Percentiles rank a stretch among this genome's conserved stretches.
Evolutionary conservation across 2,329 filamentous ascomycete genomes (phyloP).

Genomic region (Passalora sequoiae): DNA sequence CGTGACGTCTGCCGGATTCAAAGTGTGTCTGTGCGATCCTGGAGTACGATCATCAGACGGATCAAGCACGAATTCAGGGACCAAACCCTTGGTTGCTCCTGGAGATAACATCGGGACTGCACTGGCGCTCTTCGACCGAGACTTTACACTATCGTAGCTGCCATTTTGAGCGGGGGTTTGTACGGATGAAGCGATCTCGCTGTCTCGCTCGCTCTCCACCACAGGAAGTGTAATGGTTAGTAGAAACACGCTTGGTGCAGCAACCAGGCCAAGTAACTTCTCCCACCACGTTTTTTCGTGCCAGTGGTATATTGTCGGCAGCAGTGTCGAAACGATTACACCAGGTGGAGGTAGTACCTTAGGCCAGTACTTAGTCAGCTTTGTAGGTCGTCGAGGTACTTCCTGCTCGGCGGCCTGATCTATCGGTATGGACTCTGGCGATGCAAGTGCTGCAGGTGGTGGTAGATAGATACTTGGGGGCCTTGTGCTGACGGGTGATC

Average conservation of each 20-base stretch:
- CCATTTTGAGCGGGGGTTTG: slow-evolving; percentile 11
- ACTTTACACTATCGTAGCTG: slow-evolving; percentile 16
- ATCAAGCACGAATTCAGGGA: slow-evolving; percentile 14
- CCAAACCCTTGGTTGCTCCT: slow-evolving; percentile 14
- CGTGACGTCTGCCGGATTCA: slow-evolving; percentile 19
- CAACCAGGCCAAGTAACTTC: slow-evolving; percentile 72
- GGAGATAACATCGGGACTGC: slow-evolving; percentile 11
- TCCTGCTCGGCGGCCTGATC: slow-evolving; percentile 26
- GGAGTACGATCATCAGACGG: slow-evolving; percentile 13
- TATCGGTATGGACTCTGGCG: slow-evolving; percentile 35
- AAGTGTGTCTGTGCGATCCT: slow-evolving; percentile 8
- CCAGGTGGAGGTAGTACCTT: slow-evolving; percentile 65
- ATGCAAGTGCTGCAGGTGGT: slow-evolving; percentile 36
- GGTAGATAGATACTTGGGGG: slow-evolving; percentile 55
- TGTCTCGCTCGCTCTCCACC: slow-evolving; percentile 61
- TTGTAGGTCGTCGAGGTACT: slow-evolving; percentile 20
- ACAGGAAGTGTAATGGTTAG: slow-evolving; percentile 88
- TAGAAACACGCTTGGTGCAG: slow-evolving; percentile 84
- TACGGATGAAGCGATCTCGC: slow-evolving; percentile 2
- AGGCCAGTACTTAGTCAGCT: slow-evolving; percentile 69
- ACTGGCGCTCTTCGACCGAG: slow-evolving; percentile 14
- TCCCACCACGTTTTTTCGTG: slow-evolving; percentile 77
- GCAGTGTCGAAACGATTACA: slow-evolving; percentile 66
- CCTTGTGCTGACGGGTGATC: slow-evolving; percentile 25
- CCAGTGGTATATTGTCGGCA: slow-evolving; percentile 84